Evolutionary conservation across 2,329 filamentous ascomycete genomes (phyloP).

Genomic region (Moelleriella libera): DNA sequence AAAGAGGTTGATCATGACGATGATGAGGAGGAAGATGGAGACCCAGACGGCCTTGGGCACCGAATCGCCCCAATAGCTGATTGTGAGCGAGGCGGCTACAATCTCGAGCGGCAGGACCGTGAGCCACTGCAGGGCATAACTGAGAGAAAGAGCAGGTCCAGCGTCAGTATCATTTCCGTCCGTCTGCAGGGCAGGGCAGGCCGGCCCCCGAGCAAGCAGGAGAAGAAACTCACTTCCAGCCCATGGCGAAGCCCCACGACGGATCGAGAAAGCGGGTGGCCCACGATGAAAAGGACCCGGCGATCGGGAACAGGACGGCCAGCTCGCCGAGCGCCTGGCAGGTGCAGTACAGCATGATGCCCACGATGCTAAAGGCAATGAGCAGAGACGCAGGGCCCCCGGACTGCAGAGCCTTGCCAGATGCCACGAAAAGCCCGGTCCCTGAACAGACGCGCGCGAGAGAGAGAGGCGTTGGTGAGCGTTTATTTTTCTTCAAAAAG

Average conservation of each 20-base stretch:
- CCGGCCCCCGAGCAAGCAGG: background rate
- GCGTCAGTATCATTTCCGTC: background rate
- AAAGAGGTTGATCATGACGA: conserved; percentile 74
- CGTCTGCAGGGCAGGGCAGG: background rate
- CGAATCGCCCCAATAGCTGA: conserved; percentile 60
- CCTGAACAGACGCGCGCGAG: background rate
- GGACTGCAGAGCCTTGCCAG: conserved; percentile 52
- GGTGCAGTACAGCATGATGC: conserved; percentile 80
- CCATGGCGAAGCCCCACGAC: conserved; percentile 91
- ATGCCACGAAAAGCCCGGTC: conserved; percentile 78
- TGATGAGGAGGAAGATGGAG: conserved; percentile 62
- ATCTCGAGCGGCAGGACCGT: conserved; percentile 73
- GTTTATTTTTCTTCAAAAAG: too few species aligned
- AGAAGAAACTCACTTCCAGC: conserved; percentile 57
- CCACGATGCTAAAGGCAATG: conserved; percentile 66
- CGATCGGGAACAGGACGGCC: conserved; percentile 78
- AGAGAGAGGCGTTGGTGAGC: too few species aligned
- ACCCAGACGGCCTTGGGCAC: conserved; percentile 65
- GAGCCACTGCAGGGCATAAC: conserved; percentile 80
- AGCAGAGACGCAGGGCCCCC: conserved; percentile 70
- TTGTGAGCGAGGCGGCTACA: conserved; percentile 72
- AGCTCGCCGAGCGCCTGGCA: conserved; percentile 86
- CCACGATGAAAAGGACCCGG: conserved; percentile 84
- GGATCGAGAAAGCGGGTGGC: conserved; percentile 87
- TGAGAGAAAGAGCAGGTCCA: conserved; percentile 16